Evolutionary conservation across 495 filamentous ascomycete species (phyloP).

Genomic region (Penicillium roqueforti): DNA sequence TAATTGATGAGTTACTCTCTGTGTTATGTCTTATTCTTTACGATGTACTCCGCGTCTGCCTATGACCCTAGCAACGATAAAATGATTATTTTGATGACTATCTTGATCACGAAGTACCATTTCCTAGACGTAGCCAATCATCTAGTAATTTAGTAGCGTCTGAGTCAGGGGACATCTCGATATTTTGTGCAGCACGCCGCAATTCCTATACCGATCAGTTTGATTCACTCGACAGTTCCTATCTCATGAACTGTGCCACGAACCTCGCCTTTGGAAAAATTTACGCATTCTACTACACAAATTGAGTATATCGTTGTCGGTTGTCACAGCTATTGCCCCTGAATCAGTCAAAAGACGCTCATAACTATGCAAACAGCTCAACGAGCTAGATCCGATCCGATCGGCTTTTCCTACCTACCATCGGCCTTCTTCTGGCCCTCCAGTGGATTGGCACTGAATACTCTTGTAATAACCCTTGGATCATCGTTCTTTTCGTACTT

Average conservation of each 20-base stretch:
- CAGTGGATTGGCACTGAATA: conserved; percentile 41
- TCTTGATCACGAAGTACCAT: not conserved
- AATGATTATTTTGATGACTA: conserved; percentile 3
- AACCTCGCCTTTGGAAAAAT: too few species aligned
- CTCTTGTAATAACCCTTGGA: conserved; percentile 31
- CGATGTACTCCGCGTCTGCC: conserved; percentile 8
- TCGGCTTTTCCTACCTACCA: conserved; percentile 27
- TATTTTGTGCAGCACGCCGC: too few species aligned
- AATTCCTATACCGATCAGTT: too few species aligned
- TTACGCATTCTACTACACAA: too few species aligned
- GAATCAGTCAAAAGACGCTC: not conserved
- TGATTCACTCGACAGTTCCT: too few species aligned
- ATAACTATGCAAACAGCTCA: not conserved
- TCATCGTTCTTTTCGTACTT: conserved; percentile 36
- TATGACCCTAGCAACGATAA: conserved; percentile 8
- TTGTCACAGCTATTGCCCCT: conserved; percentile 16
- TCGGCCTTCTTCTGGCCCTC: conserved; percentile 40
- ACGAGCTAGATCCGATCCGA: conserved; percentile 24
- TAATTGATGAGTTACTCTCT: conserved; percentile 11
- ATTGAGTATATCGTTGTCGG: conserved; percentile 30
- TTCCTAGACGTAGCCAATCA: not conserved
- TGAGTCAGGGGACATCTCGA: too few species aligned
- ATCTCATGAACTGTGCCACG: too few species aligned
- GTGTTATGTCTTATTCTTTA: conserved; percentile 18
- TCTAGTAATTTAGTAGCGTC: not conserved